A percentile compares a stretch with the other conserved stretches of the same genome.
These are phyloP conservation scores for Ophiostoma australiae DNA, from an alignment of 2,329 filamentous ascomycete genomes.

Conservation along the genomic window DNA sequence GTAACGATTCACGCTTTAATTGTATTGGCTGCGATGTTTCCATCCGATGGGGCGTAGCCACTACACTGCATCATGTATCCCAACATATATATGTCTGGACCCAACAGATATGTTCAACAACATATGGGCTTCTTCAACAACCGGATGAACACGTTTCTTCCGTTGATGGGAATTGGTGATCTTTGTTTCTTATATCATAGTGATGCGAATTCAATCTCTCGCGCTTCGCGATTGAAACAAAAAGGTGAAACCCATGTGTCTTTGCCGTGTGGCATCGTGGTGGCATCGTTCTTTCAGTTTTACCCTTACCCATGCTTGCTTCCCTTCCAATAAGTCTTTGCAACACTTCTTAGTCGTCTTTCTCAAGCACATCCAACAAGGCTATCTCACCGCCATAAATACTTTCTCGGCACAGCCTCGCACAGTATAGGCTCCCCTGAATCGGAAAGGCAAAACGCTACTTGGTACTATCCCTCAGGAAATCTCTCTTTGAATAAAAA, in stretches of 20 bases:
- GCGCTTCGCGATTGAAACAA: not conserved
- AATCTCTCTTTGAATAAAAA: no score
- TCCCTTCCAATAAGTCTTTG: no score
- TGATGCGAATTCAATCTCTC: not conserved
- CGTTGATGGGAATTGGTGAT: not conserved
- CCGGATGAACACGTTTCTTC: not conserved
- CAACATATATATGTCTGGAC: not conserved
- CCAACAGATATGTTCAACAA: constrained; percentile 1
- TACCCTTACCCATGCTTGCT: no score
- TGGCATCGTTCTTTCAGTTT: no score
- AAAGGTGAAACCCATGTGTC: not conserved
- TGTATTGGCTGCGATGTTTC: not conserved
- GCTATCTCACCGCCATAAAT: no score
- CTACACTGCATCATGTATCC: not conserved
- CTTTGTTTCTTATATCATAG: not conserved
- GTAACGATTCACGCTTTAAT: not conserved
- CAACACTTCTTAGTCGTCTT: no score
- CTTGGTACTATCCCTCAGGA: no score
- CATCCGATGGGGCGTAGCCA: not conserved
- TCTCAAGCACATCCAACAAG: no score
- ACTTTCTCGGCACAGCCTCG: no score
- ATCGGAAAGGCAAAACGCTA: no score
- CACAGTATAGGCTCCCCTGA: no score
- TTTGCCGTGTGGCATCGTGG: not conserved
- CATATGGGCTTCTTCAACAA: not conserved